Conservation (phyloP, 306 rosid genomes). For the Castanospermum australe region DNA sequence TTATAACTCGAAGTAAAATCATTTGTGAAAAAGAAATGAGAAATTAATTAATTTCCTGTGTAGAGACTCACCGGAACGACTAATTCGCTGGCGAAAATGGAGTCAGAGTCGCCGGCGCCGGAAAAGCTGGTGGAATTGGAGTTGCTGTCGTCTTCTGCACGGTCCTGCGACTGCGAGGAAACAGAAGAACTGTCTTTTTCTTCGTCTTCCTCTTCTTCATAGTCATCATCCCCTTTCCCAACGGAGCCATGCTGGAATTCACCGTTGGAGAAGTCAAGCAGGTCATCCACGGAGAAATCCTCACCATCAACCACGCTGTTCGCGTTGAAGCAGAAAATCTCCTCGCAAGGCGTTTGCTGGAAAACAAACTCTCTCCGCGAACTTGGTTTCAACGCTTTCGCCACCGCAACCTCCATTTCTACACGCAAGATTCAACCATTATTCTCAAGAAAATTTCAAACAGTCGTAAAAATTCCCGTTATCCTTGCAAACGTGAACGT, state of each 20-base stretch:
- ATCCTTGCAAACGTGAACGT: not conserved
- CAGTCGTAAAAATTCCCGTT: not conserved
- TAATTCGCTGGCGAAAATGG: constrained; percentile 53
- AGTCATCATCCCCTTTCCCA: constrained; percentile 37
- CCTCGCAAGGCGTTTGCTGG: constrained; percentile 46
- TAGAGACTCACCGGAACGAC: constrained; percentile 60
- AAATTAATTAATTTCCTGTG: too few species aligned
- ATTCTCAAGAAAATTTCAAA: not conserved
- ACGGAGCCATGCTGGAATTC: constrained; percentile 50
- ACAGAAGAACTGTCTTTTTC: constrained; percentile 43
- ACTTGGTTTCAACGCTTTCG: constrained; percentile 74
- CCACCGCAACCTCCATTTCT: constrained; percentile 76
- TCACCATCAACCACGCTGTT: constrained; percentile 52
- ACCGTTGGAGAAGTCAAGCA: constrained; percentile 66
- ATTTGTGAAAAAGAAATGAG: not conserved
- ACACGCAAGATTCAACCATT: constrained; percentile 12
- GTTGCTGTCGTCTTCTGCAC: constrained; percentile 37
- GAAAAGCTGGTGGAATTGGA: constrained; percentile 40
- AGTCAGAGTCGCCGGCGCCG: constrained; percentile 48
- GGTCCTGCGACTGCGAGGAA: constrained; percentile 37
- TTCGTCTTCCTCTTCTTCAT: constrained; percentile 40
- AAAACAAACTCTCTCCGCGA: constrained; percentile 47
- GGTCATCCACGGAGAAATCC: constrained; percentile 80
- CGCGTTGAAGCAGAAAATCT: constrained; percentile 36
- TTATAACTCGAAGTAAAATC: not conserved